Conservation (phyloP, 371 early-diverging fungal species). For the Cokeromyces recurvatus region DNA sequence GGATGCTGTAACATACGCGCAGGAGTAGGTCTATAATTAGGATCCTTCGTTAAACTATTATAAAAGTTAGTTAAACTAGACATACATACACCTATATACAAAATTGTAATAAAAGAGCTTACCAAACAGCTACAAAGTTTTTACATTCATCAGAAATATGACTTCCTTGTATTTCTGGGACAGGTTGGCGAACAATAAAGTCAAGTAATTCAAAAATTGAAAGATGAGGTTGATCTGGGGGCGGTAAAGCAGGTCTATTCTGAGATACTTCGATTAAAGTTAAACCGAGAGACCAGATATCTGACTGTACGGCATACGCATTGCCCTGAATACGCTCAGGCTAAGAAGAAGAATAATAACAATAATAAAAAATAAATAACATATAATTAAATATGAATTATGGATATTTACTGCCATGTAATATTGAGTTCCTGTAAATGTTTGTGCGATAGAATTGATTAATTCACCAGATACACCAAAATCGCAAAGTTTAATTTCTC, state of each 20-base stretch:
- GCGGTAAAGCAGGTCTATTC: constrained; percentile 85
- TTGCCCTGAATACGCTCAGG: constrained; percentile 96
- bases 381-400: too few species aligned
- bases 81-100: too few species aligned
- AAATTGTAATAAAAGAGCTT: not conserved
- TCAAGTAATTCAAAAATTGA: constrained; percentile 89
- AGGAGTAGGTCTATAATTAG: constrained; percentile 72
- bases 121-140: constrained; percentile 67
- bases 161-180: constrained; percentile 67
- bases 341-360: constrained; percentile 32
- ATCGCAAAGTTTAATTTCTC: constrained; percentile 93
- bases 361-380: not conserved
- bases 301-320: constrained; percentile 86
- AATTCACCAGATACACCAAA: constrained; percentile 94
- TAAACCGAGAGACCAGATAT: constrained; percentile 94
- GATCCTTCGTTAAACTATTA: constrained; percentile 74
- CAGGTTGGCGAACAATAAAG: constrained; percentile 86
- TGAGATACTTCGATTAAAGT: constrained; percentile 91
- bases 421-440: constrained; percentile 93
- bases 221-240: constrained; percentile 57
- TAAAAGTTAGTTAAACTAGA: too few species aligned
- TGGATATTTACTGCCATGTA: constrained; percentile 93
- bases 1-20: constrained; percentile 66
- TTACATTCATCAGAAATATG: constrained; percentile 66
- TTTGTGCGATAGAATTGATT: constrained; percentile 87